phyloP scores from a whole-genome alignment of 495 filamentous ascomycete species.

The Penicillium flavigenum region DNA sequence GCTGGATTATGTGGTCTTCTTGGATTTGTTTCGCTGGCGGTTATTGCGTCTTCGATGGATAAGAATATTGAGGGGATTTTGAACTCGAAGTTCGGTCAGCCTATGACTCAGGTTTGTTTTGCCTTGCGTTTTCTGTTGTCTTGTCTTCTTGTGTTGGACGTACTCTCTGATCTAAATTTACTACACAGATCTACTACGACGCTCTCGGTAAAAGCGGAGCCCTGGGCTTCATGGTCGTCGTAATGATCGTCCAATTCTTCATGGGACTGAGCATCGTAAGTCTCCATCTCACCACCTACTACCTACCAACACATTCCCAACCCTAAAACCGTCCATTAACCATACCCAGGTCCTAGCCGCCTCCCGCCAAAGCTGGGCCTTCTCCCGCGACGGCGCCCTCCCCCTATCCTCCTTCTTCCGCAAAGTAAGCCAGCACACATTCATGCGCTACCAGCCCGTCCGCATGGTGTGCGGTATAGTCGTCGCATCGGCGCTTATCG shows the following conservation, averaged over 20 bases:
- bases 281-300: neutral
- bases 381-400: slow-evolving; percentile 59
- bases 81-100: slow-evolving; percentile 41
- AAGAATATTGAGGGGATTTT: slow-evolving; percentile 35
- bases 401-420: slow-evolving; percentile 63
- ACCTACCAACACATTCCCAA: neutral
- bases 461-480: slow-evolving; percentile 61
- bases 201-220: slow-evolving; percentile 46
- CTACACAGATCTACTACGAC: slow-evolving; percentile 44
- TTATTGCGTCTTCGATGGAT: slow-evolving; percentile 44
- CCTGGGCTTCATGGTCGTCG: slow-evolving; percentile 46
- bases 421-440: slow-evolving; percentile 47
- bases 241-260: slow-evolving; percentile 46
- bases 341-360: slow-evolving; percentile 50
- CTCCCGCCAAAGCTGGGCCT: slow-evolving; percentile 60
- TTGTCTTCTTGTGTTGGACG: neutral
- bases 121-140: neutral
- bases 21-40: slow-evolving; percentile 55
- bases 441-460: slow-evolving; percentile 59
- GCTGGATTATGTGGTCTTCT: slow-evolving; percentile 44
- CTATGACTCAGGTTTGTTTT: slow-evolving; percentile 44
- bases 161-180: neutral
- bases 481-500: slow-evolving; percentile 52
- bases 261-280: slow-evolving; percentile 45
- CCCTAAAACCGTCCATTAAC: neutral